Conservation (phyloP, 148 eudicot species). For the Amaranthus hypochondriacus region DNA sequence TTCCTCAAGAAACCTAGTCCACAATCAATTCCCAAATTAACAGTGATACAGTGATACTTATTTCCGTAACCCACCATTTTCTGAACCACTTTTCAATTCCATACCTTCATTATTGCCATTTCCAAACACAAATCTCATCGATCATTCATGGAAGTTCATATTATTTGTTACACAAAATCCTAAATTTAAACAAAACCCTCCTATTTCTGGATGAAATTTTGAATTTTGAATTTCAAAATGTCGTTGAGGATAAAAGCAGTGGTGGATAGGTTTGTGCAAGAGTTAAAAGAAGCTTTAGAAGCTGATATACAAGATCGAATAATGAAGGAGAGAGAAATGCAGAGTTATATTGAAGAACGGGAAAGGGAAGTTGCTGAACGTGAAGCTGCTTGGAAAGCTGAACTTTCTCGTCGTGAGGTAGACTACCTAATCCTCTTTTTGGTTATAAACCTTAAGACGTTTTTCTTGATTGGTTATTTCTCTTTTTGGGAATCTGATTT, state of each 20-base stretch:
- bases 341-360: constrained; percentile 48
- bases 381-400: background rate
- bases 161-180: too few species aligned
- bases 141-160: too few species aligned
- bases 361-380: background rate
- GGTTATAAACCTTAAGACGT: background rate
- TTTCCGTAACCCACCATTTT: too few species aligned
- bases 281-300: constrained; percentile 87
- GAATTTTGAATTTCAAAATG: constrained; percentile 21
- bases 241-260: constrained; percentile 84
- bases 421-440: background rate
- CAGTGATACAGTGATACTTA: too few species aligned
- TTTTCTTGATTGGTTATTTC: too few species aligned
- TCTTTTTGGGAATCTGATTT: too few species aligned
- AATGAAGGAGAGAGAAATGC: constrained; percentile 99
- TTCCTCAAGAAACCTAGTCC: too few species aligned
- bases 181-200: background rate
- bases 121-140: too few species aligned
- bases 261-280: constrained; percentile 88
- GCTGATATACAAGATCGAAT: constrained; percentile 93
- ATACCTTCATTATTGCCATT: too few species aligned
- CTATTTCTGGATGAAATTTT: background rate
- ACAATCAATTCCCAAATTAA: too few species aligned
- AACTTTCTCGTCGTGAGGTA: constrained; percentile 60
- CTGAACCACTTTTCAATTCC: too few species aligned